Evolutionary conservation across 2,329 filamentous ascomycete species (phyloP).

Genomic region (Penicillium crustosum): DNA sequence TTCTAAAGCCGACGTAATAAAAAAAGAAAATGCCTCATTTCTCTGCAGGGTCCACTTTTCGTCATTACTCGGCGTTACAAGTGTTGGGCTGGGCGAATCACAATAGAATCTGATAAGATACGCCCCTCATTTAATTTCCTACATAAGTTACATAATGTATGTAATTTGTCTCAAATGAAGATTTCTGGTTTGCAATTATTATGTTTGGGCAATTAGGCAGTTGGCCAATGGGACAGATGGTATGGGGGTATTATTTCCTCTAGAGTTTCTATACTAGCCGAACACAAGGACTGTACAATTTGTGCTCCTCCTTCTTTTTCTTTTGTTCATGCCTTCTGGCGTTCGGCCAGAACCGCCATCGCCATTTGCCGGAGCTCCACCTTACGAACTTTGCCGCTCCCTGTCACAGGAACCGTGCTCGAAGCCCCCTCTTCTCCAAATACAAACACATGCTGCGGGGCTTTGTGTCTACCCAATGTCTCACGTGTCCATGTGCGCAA

Average conservation of each 20-base stretch:
- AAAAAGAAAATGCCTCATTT: slow-evolving; percentile 12
- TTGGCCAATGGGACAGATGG: background rate
- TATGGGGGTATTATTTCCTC: slow-evolving; percentile 7
- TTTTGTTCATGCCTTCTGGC: slow-evolving; percentile 2
- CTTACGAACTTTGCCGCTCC: slow-evolving; percentile 70
- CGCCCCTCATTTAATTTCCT: background rate
- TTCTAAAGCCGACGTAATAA: background rate
- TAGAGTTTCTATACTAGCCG: background rate
- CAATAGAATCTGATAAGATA: slow-evolving; percentile 4
- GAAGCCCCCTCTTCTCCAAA: slow-evolving; percentile 62
- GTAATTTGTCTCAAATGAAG: background rate
- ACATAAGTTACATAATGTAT: no score
- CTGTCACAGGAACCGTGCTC: slow-evolving; percentile 61
- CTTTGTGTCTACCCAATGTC: slow-evolving; percentile 65
- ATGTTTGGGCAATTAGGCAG: background rate
- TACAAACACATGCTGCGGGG: slow-evolving; percentile 73
- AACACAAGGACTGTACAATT: background rate
- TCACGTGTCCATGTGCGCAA: slow-evolving; percentile 63
- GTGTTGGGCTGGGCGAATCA: background rate
- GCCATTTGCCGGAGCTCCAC: slow-evolving; percentile 53
- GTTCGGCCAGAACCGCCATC: slow-evolving; percentile 44
- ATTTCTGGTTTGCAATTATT: background rate
- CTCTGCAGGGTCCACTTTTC: background rate
- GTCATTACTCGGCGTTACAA: background rate
- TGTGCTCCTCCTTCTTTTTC: background rate